Evolutionary conservation across 108 stramenopile genomes (phyloP), one percentile per base, ranked within the genome.

Genomic region (Pseudonitzschia delicatissima): DNA sequence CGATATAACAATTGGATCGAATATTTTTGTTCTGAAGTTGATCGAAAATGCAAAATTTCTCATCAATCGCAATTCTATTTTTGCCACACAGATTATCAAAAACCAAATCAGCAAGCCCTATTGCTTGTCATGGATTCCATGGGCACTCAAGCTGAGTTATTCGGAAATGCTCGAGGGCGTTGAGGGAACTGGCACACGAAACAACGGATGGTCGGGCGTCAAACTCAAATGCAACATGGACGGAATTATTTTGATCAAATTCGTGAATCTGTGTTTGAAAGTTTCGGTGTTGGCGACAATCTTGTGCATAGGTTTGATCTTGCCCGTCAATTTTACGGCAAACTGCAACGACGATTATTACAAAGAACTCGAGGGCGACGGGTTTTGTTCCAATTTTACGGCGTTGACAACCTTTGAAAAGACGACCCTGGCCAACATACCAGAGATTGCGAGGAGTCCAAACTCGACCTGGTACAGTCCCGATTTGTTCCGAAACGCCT

Each of bases 151-250:
- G 5, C 44, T 88, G 23, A 81, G 75, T 17, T 93, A 93, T 68
- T 69, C 81, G 42, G 57, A 78, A 64, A 79, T 93, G 84, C 37
- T 90, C 26, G 60, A 76, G 18, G 92, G 92, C 1, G 79, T 94
- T 18, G 86, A 87, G 3, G 86, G 86, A 5, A 94, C 92, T 26
- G 92, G 92, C 0, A 91, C 92, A 25, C 69, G 92, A 26, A 64
- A 79, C 25, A 55, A 64, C 3, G 89, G 89, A 18, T 74, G 77
- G 82, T 61, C 60, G 0, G 92, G 89, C 1, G 58, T 66, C 37
- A 66, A 88, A 44, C 69, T 94, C 2, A 72, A 72, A 9, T 82
- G 82, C 40, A 94, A 88, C 67, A 52, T 94, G 55, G 92, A 94
- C 73, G 92, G 82, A 20, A 82, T 94, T 39, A 77, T 94, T 37